A percentile compares a stretch with the other conserved stretches of the same genome.
Conservation (phyloP, 1,139 yeast species). For the Hanseniaspora uvarum region DNA sequence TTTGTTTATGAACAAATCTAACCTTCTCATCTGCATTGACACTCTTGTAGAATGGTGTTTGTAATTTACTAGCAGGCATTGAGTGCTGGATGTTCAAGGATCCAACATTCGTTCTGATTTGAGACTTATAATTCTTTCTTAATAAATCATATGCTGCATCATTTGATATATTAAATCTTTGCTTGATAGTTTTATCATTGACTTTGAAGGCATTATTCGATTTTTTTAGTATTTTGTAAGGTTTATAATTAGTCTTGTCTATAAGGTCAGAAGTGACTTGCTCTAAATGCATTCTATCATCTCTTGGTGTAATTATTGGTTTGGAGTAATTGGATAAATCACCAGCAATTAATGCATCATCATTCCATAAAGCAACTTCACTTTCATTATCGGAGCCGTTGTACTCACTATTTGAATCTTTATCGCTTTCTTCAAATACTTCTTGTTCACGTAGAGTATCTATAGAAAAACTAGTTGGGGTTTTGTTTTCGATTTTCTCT, state of each 20-base stretch:
- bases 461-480: neutral
- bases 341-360: constrained; percentile 74
- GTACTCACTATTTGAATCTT: constrained; percentile 7
- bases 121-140: constrained; percentile 78
- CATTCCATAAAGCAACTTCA: constrained; percentile 56
- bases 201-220: constrained; percentile 27
- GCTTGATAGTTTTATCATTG: constrained; percentile 39
- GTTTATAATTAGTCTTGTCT: neutral
- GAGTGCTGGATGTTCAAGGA: constrained; percentile 87
- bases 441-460: neutral
- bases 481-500: constrained; percentile 16
- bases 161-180: constrained; percentile 72
- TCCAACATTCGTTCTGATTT: constrained; percentile 87
- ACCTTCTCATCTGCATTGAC: constrained; percentile 57
- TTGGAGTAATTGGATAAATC: constrained; percentile 40
- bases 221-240: constrained; percentile 17
- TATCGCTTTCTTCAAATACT: neutral
- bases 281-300: constrained; percentile 63
- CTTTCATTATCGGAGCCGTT: constrained; percentile 28
- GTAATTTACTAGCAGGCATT: constrained; percentile 74
- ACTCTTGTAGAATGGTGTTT: constrained; percentile 86
- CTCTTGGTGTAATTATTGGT: constrained; percentile 65
- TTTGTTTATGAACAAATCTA: constrained; percentile 65
- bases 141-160: constrained; percentile 76
- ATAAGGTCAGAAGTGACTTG: constrained; percentile 20